phyloP scores from a whole-genome alignment of 495 filamentous ascomycete genomes.

The Hypoxylon lienhwacheense region DNA sequence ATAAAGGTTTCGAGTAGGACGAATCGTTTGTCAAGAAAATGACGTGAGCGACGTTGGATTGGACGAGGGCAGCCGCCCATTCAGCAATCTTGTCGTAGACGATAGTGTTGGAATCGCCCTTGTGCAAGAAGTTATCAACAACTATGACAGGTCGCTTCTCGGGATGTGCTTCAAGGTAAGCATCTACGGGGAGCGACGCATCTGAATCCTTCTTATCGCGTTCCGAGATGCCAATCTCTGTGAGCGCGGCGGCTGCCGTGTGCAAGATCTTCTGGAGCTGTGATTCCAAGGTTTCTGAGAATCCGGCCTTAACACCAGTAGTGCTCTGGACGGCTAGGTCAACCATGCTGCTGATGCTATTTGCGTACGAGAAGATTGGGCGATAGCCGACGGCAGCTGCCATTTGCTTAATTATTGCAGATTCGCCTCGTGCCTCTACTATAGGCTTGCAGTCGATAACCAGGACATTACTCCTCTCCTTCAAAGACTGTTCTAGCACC shows the following conservation, averaged over 20 bases:
- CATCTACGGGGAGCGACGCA: conserved; percentile 71
- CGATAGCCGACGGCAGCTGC: conserved; percentile 87
- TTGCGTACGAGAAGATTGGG: conserved; percentile 95
- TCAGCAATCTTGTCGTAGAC: conserved; percentile 90
- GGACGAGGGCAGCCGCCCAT: conserved; percentile 86
- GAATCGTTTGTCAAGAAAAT: conserved; percentile 95
- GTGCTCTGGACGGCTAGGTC: conserved; percentile 93
- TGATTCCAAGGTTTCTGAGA: conserved; percentile 89
- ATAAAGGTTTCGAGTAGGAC: conserved; percentile 83
- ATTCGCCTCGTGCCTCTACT: conserved; percentile 87
- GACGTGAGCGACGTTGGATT: conserved; percentile 90
- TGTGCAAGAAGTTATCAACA: conserved; percentile 92
- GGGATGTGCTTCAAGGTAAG: conserved; percentile 89
- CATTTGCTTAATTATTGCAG: conserved; percentile 78
- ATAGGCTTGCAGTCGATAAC: conserved; percentile 96
- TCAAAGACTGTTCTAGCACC: conserved; percentile 79
- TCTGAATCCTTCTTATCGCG: conserved; percentile 75
- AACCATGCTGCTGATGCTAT: conserved; percentile 86
- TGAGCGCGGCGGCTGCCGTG: conserved; percentile 79
- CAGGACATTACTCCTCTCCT: conserved; percentile 73
- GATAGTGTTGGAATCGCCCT: conserved; percentile 67
- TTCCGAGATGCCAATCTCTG: conserved; percentile 68
- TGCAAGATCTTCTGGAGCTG: conserved; percentile 92
- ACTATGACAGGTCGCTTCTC: conserved; percentile 83
- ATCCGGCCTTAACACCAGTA: conserved; percentile 91